Base-by-base conservation (phyloP, 768 basidiomycete genomes). In the Pleurotus ostreatus region DNA sequence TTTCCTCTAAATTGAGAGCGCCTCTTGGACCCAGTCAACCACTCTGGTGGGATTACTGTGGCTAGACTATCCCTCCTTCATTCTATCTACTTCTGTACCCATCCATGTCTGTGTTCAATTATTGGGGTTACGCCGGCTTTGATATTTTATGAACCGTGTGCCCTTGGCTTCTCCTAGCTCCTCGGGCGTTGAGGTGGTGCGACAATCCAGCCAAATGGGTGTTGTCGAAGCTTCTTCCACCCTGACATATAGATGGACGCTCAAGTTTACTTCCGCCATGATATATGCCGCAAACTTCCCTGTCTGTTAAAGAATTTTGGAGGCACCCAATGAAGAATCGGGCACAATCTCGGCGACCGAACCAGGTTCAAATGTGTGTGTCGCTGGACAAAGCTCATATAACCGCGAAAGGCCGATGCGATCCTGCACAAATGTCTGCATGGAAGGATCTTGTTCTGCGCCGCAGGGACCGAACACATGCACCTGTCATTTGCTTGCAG, bases 381-480 rank as follows among this genome's bases (percentile, higher is more conserved):
- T 34, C 30, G 30, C 4, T 34, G 30, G 30, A 11, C 30, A 34
- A 9, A 34, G 30, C 30, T 11, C 30, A 34, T 34, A 34, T 34
- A 34, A 34, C 30, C 26, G 11, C 48, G 37, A 26, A 26, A 23
- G 26, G 30, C 51, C 39, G 51, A 39, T 30, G 38, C 7, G 41
- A 53, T 26, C 12, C 49, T 38, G 49, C 7, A 53, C 39, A 22
- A 53, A 53, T 53, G 39, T 37, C 25, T n/a, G 34, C 37, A 53
- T 43, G 51, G 51, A 53, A 53, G 51, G 51, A 53, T 53, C 51
- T 40, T 41, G 51, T 38, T 38, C 51, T 37, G 23, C 51, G 51
- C 51, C 51, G 51, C 51, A 53, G 51, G 51, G 41, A 53, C 51
- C 51, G 51, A 52, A 30, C 51, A 15, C 51, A 53, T 53, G 51